Base-by-base conservation (phyloP, 1,284 basidiomycete species). In the Waitea zeae region DNA sequence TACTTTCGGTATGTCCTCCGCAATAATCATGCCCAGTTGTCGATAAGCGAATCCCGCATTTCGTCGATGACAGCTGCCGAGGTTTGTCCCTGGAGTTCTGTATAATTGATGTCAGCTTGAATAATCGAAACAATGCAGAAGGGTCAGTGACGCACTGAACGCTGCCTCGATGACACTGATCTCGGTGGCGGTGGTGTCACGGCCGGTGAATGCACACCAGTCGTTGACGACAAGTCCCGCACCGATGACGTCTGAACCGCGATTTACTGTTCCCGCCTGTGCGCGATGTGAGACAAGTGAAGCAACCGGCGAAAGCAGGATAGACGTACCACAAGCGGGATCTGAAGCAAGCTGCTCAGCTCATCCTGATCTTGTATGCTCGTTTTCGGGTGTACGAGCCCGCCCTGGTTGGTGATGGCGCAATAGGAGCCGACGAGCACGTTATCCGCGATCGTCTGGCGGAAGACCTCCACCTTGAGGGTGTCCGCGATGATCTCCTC, bases 401-500 rank as follows among this genome's bases (percentile, higher is more conserved):
- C 93, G 36, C 95, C 95, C 60, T 96, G 82, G 55, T 98, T 98
- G 31, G 86, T 83, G 48, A 98, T 74, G 35, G 78, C 86, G 49
- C 87, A 90, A 56, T 98, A 99, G 41, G 78, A 84, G 31, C 95
- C 95, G 22, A 98, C 93, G 33, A 99, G 75, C 32, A 93, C 90
- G 57, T 99, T 97, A 49, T 87, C 80, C 9, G 93, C 93, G 43
- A 99, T 70, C 9, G 92, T 99, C 57, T 99, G 93, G 35, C 93
- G 68, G 66, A 99, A 99, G 3, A 98, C 95, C 57, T 99, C 95
- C 41, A 98, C 95, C 58, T 97, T 96, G 45, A 99, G 71, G 9
- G 96, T 89, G 56, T 99, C 95, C 34, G 95, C 93, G 54, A 99
- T 96, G 58, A 99, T 98, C 58, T 98, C 95, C 53, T 99, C 95